Evolutionary conservation across 1,284 basidiomycete species (phyloP), one percentile per base, ranked within the genome.

Genomic region (Anthracocystis setariae): DNA sequence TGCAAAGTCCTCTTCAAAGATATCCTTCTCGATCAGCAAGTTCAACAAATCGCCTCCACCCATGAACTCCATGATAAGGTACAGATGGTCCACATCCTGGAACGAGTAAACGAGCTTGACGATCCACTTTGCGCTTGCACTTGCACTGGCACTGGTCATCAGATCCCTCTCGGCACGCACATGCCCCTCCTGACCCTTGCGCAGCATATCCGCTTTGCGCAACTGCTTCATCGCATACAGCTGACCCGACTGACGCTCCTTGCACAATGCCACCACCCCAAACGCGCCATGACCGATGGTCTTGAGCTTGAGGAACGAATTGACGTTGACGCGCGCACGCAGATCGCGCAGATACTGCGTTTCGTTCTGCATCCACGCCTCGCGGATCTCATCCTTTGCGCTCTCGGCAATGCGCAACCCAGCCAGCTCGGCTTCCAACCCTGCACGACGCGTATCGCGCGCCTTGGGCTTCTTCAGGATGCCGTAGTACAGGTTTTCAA

Each of bases 251-350:
- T 88, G 87, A 76, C 87, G 87, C 84, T 97, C 93, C 83, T 87
- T 89, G 46, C 96, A 94, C 50, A 98, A 88, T 20, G 91, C 91
- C 7, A 98, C 95, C 45, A 98, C 94, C 3, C 94, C 95, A 84
- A 98, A 98, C 7, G 95, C 94, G 90, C 94, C 94, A 83, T 96
- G 93, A 42, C 95, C 94, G 80, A 98, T 96, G 46, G 93, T 94
- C 86, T 96, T 92, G 73, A 97, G 88, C 83, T 92, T 91, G 70
- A 89, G 87, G 83, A 98, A 98, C 37, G 90, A 90, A 75, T 89
- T 91, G 53, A 89, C 89, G 78, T 92, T 91, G 42, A 97, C 90
- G 81, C 90, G 91, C 46, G 87, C 87, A 73, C 94, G 87, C 63
- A 89, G 87, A 75, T 94, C 92, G 47, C 94, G 89, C 77, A 97